Conservation (phyloP, 306 rosid genomes). For the Pyrus bretschneideri region DNA sequence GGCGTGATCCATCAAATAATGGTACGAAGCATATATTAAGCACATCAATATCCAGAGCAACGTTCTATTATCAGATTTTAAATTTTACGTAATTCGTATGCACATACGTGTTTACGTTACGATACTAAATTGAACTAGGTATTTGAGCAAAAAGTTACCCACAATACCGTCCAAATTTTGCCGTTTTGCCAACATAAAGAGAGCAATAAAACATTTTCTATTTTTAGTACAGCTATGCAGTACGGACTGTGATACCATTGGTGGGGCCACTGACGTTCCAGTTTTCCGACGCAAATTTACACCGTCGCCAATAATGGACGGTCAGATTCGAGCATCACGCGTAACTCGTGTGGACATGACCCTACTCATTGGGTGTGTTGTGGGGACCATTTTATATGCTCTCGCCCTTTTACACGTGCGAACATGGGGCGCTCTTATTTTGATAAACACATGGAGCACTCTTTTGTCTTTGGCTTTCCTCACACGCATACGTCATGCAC, state of each 20-base stretch:
- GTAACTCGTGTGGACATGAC: not conserved
- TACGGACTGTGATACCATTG: not conserved
- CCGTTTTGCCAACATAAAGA: not conserved
- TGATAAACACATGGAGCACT: too few species aligned
- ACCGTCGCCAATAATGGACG: constrained; percentile 3
- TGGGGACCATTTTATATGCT: not conserved
- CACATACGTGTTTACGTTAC: too few species aligned
- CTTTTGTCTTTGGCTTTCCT: not conserved
- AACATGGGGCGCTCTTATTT: not conserved
- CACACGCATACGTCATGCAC: not conserved
- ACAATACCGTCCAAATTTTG: too few species aligned
- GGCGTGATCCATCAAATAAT: too few species aligned
- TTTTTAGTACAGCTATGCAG: not conserved
- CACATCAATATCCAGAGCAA: not conserved
- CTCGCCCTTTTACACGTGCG: constrained; percentile 13
- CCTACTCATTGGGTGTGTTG: not conserved
- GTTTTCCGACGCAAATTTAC: not conserved
- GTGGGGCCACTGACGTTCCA: not conserved
- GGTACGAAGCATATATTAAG: not conserved
- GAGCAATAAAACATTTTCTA: not conserved
- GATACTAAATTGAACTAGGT: not conserved
- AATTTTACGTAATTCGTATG: too few species aligned
- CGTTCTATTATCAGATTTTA: too few species aligned
- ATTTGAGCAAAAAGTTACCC: not conserved
- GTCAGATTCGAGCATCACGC: constrained; percentile 3